Evolutionary conservation across 768 basidiomycete genomes (phyloP).

Genomic region (Myochromella boudieri): DNA sequence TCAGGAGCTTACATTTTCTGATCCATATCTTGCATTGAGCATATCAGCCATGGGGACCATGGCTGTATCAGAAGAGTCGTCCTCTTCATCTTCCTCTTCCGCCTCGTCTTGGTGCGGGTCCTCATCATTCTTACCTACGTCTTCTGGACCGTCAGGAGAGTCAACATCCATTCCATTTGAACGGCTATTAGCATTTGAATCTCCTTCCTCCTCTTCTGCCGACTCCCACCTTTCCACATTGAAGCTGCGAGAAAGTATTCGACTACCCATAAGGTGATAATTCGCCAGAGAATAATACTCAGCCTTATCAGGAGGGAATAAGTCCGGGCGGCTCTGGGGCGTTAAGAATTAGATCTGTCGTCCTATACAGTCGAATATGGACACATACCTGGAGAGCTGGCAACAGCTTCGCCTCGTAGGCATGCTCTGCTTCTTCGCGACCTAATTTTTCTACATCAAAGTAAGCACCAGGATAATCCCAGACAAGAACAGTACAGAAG

Average conservation of each 20-base stretch:
- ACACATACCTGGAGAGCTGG: constrained; percentile 67
- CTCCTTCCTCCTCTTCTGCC: constrained; percentile 29
- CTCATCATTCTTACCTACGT: constrained; percentile 19
- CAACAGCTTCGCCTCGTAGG: constrained; percentile 63
- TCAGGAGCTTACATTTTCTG: constrained; percentile 69
- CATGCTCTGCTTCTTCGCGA: constrained; percentile 73
- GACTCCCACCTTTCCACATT: constrained; percentile 65
- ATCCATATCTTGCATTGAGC: constrained; percentile 84
- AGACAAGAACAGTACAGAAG: constrained; percentile 5
- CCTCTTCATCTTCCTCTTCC: constrained; percentile 42
- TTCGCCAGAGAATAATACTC: constrained; percentile 63
- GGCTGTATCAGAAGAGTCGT: constrained; percentile 62
- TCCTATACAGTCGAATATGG: constrained; percentile 2
- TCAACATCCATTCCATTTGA: constrained; percentile 46
- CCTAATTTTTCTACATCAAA: constrained; percentile 75
- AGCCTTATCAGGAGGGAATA: constrained; percentile 61
- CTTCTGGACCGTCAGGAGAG: constrained; percentile 16
- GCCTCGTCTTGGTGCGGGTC: constrained; percentile 29
- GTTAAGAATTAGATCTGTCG: no score
- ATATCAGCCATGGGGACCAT: constrained; percentile 98
- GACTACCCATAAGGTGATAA: constrained; percentile 89
- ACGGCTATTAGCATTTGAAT: constrained; percentile 28
- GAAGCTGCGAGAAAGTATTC: constrained; percentile 92
- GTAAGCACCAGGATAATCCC: constrained; percentile 5
- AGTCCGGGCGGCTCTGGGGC: constrained; percentile 58